Conservation (phyloP, 331 rosid genomes). For the Erythrophleum ivorense region DNA sequence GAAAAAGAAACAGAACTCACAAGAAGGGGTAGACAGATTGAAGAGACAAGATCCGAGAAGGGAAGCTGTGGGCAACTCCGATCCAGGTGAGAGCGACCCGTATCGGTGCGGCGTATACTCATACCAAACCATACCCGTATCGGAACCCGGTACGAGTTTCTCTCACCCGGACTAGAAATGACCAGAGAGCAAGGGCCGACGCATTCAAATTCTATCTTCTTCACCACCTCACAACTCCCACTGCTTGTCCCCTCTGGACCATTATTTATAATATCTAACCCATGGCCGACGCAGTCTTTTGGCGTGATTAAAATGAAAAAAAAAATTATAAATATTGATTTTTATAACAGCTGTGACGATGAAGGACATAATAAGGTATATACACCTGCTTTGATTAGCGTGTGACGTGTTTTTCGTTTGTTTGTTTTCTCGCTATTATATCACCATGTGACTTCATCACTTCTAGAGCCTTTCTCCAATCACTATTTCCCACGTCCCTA, state of each 20-base stretch:
- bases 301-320: too few species aligned
- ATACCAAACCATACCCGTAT: background rate
- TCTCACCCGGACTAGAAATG: constrained; percentile 19
- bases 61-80: background rate
- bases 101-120: background rate
- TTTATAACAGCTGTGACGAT: background rate
- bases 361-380: background rate
- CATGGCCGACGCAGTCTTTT: background rate
- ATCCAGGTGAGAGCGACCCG: constrained; percentile 33
- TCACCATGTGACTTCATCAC: background rate
- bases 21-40: background rate
- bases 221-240: background rate
- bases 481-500: too few species aligned
- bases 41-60: background rate
- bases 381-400: background rate
- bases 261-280: background rate
- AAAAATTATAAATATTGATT: background rate
- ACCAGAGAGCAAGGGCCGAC: background rate
- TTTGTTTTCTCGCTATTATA: background rate
- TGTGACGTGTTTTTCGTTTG: background rate
- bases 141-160: background rate
- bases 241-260: background rate
- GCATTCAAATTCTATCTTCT: background rate
- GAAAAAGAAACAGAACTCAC: background rate
- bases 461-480: background rate